phyloP scores from a whole-genome alignment of 495 filamentous ascomycete species.

The Aspergillus steynii region DNA sequence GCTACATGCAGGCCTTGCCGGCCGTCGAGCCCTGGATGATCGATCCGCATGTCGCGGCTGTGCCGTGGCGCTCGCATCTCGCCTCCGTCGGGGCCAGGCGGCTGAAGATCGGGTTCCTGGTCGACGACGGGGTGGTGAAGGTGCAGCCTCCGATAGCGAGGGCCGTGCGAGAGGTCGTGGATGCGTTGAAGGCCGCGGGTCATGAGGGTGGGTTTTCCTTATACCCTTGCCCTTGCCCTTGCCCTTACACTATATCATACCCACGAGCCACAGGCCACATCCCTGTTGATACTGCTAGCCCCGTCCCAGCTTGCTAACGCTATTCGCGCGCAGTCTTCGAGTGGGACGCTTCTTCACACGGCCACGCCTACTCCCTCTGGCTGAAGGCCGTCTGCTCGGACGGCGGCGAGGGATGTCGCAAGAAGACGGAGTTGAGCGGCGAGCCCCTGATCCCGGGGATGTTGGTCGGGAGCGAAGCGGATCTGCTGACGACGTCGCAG shows the following conservation, averaged over 20 bases:
- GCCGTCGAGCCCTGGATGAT: slow-evolving; percentile 39
- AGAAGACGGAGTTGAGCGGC: slow-evolving; percentile 50
- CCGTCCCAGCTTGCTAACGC: neutral
- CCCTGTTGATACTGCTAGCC: too few species aligned
- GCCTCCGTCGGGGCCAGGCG: slow-evolving; percentile 26
- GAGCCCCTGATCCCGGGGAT: slow-evolving; percentile 58
- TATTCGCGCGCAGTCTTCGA: slow-evolving; percentile 37
- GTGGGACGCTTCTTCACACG: slow-evolving; percentile 40
- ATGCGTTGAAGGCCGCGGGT: slow-evolving; percentile 43
- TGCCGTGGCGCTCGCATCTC: slow-evolving; percentile 43
- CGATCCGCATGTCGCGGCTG: slow-evolving; percentile 42
- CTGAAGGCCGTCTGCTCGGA: slow-evolving; percentile 59
- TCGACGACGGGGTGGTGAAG: slow-evolving; percentile 55
- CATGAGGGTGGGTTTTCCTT: slow-evolving; percentile 39
- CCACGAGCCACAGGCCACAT: too few species aligned
- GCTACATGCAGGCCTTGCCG: slow-evolving; percentile 42
- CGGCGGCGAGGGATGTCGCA: slow-evolving; percentile 53
- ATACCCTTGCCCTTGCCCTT: neutral
- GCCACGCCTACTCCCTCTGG: slow-evolving; percentile 35
- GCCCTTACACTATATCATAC: neutral
- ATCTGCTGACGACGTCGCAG: slow-evolving; percentile 28
- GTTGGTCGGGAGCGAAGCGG: slow-evolving; percentile 37
- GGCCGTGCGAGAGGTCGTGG: slow-evolving; percentile 41
- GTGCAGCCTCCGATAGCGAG: slow-evolving; percentile 55
- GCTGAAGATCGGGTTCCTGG: slow-evolving; percentile 52